Evolutionary conservation across 257 asterid genomes (phyloP), one percentile per base, ranked within the genome.

Genomic region (Primulina tabacum): DNA sequence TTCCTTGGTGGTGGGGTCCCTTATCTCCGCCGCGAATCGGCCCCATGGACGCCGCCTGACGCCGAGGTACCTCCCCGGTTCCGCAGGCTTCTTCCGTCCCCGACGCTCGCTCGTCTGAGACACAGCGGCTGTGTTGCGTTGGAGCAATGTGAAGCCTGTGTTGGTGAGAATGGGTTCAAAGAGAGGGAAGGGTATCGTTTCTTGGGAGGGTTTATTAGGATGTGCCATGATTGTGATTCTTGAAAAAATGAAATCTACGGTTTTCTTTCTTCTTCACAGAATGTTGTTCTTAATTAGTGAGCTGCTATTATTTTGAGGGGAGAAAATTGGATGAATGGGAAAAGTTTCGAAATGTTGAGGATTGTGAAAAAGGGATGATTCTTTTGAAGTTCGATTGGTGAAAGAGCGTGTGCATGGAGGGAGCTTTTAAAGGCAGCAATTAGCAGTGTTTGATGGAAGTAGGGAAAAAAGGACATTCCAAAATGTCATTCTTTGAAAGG

Each of bases 1-100:
- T 67, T 93, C 99, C 79, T 90, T 93, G 14, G 97, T 93, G 4
- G 86, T 82, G 29, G 99, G 99, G 78, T 93, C 97, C 60, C 97
- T 78, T 11, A 93, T 93, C 79, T 93, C 99, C 0, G 99, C 97
- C 0, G 99, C 99, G 28, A 89, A 93, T 1, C 99, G 84, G 26
- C 99, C 99, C 99, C 99, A 93, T 0, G 99, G 99, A 64, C 97
- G 79, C 17, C 99, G 71, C 10, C 99, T 55, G 0, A 93, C 96
- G 0, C 99, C 99, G 0, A 93, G 83, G 81, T 89, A 93, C 65
- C 97, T 76, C 28, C 97, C 96, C 0, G 97, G 97, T 58, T 93
- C 97, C 0, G 86, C 85, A 38, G 77, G 88, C 47, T 86, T 89
- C 78, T 86, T 82, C 11, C 97, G 88, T 65, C 96, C 98, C 5